Base-by-base conservation (phyloP, 345 rosid genomes). In the Lepidium didymum region DNA sequence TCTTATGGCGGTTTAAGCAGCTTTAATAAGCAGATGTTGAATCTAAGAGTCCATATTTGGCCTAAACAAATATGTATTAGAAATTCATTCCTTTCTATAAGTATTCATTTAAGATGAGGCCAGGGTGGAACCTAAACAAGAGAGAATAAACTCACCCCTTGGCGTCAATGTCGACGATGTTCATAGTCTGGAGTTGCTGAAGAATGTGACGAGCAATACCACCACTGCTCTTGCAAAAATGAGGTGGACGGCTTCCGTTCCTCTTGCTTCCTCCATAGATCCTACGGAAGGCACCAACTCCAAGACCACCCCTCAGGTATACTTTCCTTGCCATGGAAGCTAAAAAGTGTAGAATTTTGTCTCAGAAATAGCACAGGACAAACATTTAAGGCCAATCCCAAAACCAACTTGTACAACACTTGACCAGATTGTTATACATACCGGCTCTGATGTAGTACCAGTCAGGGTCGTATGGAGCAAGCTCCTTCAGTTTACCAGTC, bases 391-490 rank as follows among this genome's bases (percentile, higher is more conserved):
- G 25, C 15, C 8, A 16, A 8, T 4, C 33, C 7, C 2, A 56
- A 18, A 35, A 15, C 19, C 11, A 38, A 21, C 15, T 7, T 0
- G 14, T 16, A 34, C 9, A 54, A 15, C 14, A 10, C 27, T 54
- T 5, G 10, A 33, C 10, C 23, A 47, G 1, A 29, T 29, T 2
- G 40, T 49, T 35, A 43, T 5, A 34, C 73, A 64, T 76, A 83
- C 86, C 89, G 6, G 92, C 92, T 74, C 92, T 78, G 44, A 84
- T 62, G 49, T 73, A 84, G 71, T 86, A 84, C 91, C 91, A 86
- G 68, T 86, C 88, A 14, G 88, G 91, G 55, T 86, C 91, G 67
- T 86, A 86, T 1, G 88, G 91, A 25, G 91, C 91, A 64, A 86
- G 88, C 77, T 86, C 92, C 81, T 84, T 86, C 31, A 81, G 75